Base-by-base conservation (phyloP, 768 basidiomycete genomes). In the Leucocoprinus birnbaumii region DNA sequence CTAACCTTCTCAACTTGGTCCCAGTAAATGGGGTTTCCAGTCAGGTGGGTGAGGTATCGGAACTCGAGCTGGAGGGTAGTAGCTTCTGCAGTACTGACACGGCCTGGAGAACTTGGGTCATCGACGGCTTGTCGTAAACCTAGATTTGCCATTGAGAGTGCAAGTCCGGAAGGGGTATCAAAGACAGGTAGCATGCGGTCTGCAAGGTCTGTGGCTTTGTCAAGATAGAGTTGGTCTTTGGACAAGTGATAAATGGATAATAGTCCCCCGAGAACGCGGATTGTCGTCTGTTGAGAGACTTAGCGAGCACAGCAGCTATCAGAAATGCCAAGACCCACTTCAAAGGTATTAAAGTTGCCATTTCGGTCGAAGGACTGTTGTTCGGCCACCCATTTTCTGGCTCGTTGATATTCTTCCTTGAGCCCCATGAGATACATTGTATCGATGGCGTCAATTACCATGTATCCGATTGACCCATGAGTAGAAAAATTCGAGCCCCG, bases 1-100 rank as follows among this genome's bases (percentile, higher is more conserved):
- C 51, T 66, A 22, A 89, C 94, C 64, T 78, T 75, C 68, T 97
- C 94, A 0, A 75, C 91, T 57, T 83, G 88, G 53, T 84, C 79
- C 95, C 94, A 96, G 67, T 92, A 98, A 1, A 75, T 71, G 1
- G 85, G 79, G 48, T 95, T 84, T 13, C 84, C 89, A 0, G 90
- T 90, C 46, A 97, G 66, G 59, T 82, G 70, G 46, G 84, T 85
- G 9, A 98, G 77, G 69, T 97, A 97, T 63, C 86, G 83, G 62
- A 97, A 80, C 70, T 98, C 95, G 25, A 98, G 83, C 69, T 97
- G 94, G 22, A 97, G 71, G 0, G 91, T 92, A 10, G 89, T 80
- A 6, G 84, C 89, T 65, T 98, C 95, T 0, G 94, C 91, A 1
- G 91, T 89, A 64, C 86, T 89, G 49, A 89, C 83, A 18, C 88